Evolutionary conservation across 371 early-diverging fungal genomes (phyloP).

Genomic region (Mortierella sp.): DNA sequence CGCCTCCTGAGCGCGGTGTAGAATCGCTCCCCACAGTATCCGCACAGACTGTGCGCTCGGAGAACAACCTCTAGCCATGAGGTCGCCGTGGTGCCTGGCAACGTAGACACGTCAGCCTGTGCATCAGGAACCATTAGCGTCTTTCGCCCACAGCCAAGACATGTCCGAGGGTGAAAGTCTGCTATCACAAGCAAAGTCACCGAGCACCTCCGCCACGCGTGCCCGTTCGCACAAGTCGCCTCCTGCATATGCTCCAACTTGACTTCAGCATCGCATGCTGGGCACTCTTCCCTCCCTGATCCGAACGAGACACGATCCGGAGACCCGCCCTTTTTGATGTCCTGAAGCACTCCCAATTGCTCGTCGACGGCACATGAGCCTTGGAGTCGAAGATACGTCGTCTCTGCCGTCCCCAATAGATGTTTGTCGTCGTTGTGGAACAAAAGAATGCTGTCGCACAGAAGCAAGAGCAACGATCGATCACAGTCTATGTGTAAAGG

Average conservation of each 20-base stretch:
- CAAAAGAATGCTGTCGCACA: conserved; percentile 44
- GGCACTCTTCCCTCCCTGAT: conserved; percentile 40
- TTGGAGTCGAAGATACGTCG: conserved; percentile 20
- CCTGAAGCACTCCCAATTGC: conserved; percentile 23
- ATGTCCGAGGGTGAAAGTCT: conserved; percentile 50
- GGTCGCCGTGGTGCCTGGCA: conserved; percentile 1
- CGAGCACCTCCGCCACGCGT: conserved; percentile 46
- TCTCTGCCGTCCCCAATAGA: conserved; percentile 31
- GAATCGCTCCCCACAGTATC: conserved; percentile 44
- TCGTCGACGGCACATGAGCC: conserved; percentile 20
- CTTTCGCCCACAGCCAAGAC: conserved; percentile 45
- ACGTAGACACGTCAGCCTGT: neutral
- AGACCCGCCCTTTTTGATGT: conserved; percentile 5
- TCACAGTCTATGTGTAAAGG: conserved; percentile 21
- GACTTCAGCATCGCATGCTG: conserved; percentile 39
- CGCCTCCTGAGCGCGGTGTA: conserved; percentile 29
- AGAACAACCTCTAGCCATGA: conserved; percentile 36
- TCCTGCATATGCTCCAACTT: conserved; percentile 19
- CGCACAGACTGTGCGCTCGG: conserved; percentile 26
- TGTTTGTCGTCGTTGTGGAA: conserved; percentile 26
- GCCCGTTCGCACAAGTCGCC: conserved; percentile 34
- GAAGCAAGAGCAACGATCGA: conserved; percentile 25
- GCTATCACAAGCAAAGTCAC: conserved; percentile 31
- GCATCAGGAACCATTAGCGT: conserved; percentile 23
- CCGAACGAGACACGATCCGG: neutral